These are phyloP conservation scores for Ceratocystis diversiconidia DNA, from an alignment of 2,329 filamentous ascomycete species.

Conservation along the genomic window DNA sequence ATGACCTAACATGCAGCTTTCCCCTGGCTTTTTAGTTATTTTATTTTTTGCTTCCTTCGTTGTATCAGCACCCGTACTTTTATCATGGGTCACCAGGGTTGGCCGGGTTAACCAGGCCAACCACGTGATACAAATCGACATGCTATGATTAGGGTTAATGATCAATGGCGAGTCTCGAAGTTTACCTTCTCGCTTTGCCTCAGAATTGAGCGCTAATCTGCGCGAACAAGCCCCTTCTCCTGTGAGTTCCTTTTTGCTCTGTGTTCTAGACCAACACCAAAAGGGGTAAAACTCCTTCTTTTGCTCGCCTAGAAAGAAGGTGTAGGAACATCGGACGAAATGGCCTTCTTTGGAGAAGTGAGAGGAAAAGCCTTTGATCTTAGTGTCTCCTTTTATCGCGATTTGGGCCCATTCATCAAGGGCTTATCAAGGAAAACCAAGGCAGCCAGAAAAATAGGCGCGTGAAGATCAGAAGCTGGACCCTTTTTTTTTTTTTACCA, in stretches of 20 bases:
- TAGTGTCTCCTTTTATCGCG: background rate
- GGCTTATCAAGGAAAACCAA: background rate
- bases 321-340: background rate
- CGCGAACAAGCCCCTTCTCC: background rate
- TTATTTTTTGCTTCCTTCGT: background rate
- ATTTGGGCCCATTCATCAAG: background rate
- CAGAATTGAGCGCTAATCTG: slow-evolving; percentile 1
- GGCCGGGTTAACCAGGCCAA: background rate
- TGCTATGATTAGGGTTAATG: background rate
- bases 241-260: background rate
- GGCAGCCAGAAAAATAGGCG: background rate
- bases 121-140: background rate
- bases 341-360: background rate
- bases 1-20: background rate
- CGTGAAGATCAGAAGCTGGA: background rate
- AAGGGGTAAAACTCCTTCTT: background rate
- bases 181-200: background rate
- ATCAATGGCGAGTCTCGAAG: background rate
- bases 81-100: background rate
- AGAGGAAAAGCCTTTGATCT: background rate
- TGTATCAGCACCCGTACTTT: background rate
- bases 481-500: background rate
- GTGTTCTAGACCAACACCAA: background rate
- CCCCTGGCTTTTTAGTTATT: background rate
- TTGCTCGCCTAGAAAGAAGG: too few relatives aligned